Evolutionary conservation across 139 green algal species (phyloP).

Genomic region (Chlorella sp.): DNA sequence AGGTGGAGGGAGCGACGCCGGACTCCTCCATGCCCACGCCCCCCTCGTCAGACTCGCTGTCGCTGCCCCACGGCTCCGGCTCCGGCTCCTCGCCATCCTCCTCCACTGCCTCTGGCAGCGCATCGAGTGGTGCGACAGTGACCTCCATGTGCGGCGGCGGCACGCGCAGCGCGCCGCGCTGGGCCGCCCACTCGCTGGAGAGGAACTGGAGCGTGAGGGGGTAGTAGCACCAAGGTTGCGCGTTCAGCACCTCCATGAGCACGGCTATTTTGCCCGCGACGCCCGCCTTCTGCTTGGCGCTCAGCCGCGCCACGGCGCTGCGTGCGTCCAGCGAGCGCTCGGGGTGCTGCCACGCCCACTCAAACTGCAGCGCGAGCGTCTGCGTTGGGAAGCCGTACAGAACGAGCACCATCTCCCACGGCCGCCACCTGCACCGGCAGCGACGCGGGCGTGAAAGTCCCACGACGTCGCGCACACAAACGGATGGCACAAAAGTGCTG

Average conservation of each 20-base stretch:
- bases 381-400: slow-evolving; percentile 87
- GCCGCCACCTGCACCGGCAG: slow-evolving; percentile 54
- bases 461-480: background rate
- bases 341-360: slow-evolving; percentile 97
- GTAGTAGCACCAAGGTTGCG: slow-evolving; percentile 77
- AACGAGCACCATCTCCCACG: slow-evolving; percentile 95
- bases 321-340: slow-evolving; percentile 55
- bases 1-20: background rate
- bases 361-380: slow-evolving; percentile 91
- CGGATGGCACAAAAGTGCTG: background rate
- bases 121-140: slow-evolving; percentile 52
- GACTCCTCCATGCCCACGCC: background rate
- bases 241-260: slow-evolving; percentile 79
- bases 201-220: slow-evolving; percentile 85
- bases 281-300: slow-evolving; percentile 37
- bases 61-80: background rate
- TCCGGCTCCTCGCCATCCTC: slow-evolving; percentile 27
- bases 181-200: slow-evolving; percentile 30
- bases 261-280: slow-evolving; percentile 76
- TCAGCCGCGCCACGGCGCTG: slow-evolving; percentile 41
- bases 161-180: slow-evolving; percentile 13
- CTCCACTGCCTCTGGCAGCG: slow-evolving; percentile 41
- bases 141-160: slow-evolving; percentile 59
- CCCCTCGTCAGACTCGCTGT: background rate
- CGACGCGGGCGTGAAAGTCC: background rate